Evolutionary conservation across 2,329 filamentous ascomycete species (phyloP).

Genomic region (Pseudogymnoascus pannorum): DNA sequence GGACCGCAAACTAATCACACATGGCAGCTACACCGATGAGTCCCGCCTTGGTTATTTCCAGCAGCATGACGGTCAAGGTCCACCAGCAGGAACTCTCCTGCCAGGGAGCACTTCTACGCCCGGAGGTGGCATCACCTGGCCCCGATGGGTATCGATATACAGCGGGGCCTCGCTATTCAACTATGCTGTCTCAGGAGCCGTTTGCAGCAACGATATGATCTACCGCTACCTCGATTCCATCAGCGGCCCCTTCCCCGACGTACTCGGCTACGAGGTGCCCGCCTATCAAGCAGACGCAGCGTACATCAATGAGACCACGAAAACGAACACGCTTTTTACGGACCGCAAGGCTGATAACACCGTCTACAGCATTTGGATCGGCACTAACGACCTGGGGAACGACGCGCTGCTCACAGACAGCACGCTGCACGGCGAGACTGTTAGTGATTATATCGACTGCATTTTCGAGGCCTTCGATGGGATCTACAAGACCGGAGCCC

Average conservation of each 20-base stretch:
- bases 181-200: constrained; percentile 67
- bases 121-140: constrained; percentile 62
- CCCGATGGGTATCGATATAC: constrained; percentile 55
- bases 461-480: constrained; percentile 55
- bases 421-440: constrained; percentile 48
- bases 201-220: constrained; percentile 63
- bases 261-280: constrained; percentile 53
- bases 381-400: constrained; percentile 69
- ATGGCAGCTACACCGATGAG: constrained; percentile 60
- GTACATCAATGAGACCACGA: constrained; percentile 26
- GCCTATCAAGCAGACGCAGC: constrained; percentile 45
- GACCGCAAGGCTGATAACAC: constrained; percentile 48
- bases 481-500: constrained; percentile 58
- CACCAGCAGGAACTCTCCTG: constrained; percentile 50
- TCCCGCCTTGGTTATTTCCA: constrained; percentile 58
- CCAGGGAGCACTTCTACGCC: constrained; percentile 45
- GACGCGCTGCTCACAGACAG: constrained; percentile 58
- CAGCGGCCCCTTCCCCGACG: constrained; percentile 51
- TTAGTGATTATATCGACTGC: constrained; percentile 61
- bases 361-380: constrained; percentile 72
- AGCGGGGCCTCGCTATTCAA: constrained; percentile 52
- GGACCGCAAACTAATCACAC: constrained; percentile 1
- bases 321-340: constrained; percentile 35
- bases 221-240: constrained; percentile 45
- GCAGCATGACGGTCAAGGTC: constrained; percentile 48